Base-by-base conservation (phyloP, 495 filamentous ascomycete species). In the Xanthoparmelia taractica region DNA sequence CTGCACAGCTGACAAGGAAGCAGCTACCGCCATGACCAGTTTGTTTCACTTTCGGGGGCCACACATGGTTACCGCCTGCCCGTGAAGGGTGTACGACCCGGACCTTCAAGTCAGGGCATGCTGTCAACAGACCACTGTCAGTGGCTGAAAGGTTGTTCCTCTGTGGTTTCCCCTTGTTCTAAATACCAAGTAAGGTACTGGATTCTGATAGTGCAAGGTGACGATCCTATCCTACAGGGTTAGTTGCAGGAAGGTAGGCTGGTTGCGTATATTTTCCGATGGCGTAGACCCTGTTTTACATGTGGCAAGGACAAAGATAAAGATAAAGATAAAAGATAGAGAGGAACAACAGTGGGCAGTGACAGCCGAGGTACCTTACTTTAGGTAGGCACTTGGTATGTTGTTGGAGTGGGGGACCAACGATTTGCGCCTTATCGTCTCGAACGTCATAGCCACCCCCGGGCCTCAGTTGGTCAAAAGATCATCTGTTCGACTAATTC, bases 21-120 rank as follows among this genome's bases (percentile, higher is more conserved):
- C 15, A 41, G 48, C 60, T 62, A 62, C 50, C 15, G 50, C 29
- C 17, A 41, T 62, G 60, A 62, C 50, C 50, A 45, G 27, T 33
- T 59, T 43, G 57, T 45, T 33, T 59, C 37, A 59, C 29, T 20
- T 20, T 18, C 13, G 50, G 29, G 17, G 50, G 13, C 25, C 27
- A 43, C 36, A 29, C 37, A 41, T 18, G 3, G 20, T 20, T 57
- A 27, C 38, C 50, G 38, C 50, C 60, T 63, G 52, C 38, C 50
- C 37, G 13, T 34, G 48, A 62, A 62, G 47, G 52, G 13, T 57
- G 18, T 62, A 36, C 27, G 52, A 38, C 43, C 31, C 50, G 23
- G 50, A 37, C 59, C 50, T n/a, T n/a, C n/a, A n/a, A n/a, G 60
- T 57, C 8, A 57, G 54, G 33, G 40, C 18, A 54, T 54, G 50